Base-by-base conservation (phyloP, 805 yeast species). In the Schizosaccharomyces lindneri region DNA sequence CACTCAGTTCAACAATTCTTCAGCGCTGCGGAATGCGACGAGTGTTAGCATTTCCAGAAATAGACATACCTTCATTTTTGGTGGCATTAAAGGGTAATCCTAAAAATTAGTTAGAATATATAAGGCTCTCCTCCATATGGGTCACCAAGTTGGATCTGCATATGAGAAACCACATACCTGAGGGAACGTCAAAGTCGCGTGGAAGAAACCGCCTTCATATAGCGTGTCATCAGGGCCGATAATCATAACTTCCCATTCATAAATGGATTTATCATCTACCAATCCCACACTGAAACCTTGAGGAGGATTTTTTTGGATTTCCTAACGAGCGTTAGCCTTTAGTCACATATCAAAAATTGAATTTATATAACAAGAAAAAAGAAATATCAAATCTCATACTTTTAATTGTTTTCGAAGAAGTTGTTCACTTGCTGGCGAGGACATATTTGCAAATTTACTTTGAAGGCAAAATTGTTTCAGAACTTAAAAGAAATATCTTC, bases 261-360 rank as follows among this genome's bases (percentile, higher is more conserved):
- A 61, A 41, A 69, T 70, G 64, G 65, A 69, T 67, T 78, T 79
- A 64, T 83, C 88, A 3, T 75, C 67, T 1, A 81, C 74, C 0
- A 95, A 94, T 1, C 89, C 88, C 0, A 95, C 95, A 4, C 87
- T 79, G 21, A 87, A 83, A 0, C 95, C 95, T 29, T 57, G 60
- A 11, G 60, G 43, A 24, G 60, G 60, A 21, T 36, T 39, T 57
- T 41, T 57, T 31, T 57, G 60, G 15, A 57, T 57, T 57, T 57
- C 60, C 60, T 57, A 21, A 36, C 17, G 11, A 36, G 15, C 3
- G 41, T 36, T 36, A 36, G 13, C 41, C 41, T 9, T 13, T 6
- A 36, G 21, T 24, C 11, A 5, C 51, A 19, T 46, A 4, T 46
- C 21, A 46, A 46, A 7, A 5, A 24, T 3, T 9, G 21, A 17